Conservation (phyloP, 2,329 filamentous ascomycete species). For the Exophiala sideris region DNA sequence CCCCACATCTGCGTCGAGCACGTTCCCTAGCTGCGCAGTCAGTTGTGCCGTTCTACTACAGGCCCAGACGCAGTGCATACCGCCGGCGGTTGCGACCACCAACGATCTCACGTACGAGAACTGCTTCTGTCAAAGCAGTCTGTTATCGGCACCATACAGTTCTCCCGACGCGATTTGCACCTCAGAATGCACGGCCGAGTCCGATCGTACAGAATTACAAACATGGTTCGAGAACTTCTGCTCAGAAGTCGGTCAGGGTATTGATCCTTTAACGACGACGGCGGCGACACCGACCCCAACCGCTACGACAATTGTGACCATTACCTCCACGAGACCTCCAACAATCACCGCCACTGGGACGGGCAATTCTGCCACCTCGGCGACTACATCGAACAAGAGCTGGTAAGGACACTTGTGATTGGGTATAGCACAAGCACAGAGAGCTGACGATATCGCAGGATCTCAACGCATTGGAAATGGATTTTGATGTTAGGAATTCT, state of each 20-base stretch:
- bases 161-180: slow-evolving; percentile 62
- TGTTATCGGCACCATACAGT: slow-evolving; percentile 57
- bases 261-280: slow-evolving; percentile 32
- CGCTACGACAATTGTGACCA: slow-evolving; percentile 19
- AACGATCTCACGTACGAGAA: slow-evolving; percentile 55
- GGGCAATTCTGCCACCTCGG: slow-evolving; percentile 4
- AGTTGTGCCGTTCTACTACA: slow-evolving; percentile 61
- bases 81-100: slow-evolving; percentile 50
- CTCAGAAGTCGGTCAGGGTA: slow-evolving; percentile 42
- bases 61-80: slow-evolving; percentile 69
- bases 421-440: neutral
- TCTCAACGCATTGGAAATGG: slow-evolving; percentile 72
- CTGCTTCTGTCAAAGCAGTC: slow-evolving; percentile 70
- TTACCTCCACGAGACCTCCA: slow-evolving; percentile 25
- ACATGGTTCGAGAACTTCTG: slow-evolving; percentile 71
- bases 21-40: slow-evolving; percentile 62
- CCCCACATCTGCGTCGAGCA: slow-evolving; percentile 37
- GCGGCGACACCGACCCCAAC: slow-evolving; percentile 31
- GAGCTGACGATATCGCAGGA: slow-evolving; percentile 48
- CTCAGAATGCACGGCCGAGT: slow-evolving; percentile 51
- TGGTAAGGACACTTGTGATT: slow-evolving; percentile 15
- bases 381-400: slow-evolving; percentile 13
- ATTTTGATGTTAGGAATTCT: slow-evolving; percentile 76
- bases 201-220: slow-evolving; percentile 58
- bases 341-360: slow-evolving; percentile 27